Evolutionary conservation across 208 protist genomes (phyloP).

Genomic region (Acanthamoeba healyi): DNA sequence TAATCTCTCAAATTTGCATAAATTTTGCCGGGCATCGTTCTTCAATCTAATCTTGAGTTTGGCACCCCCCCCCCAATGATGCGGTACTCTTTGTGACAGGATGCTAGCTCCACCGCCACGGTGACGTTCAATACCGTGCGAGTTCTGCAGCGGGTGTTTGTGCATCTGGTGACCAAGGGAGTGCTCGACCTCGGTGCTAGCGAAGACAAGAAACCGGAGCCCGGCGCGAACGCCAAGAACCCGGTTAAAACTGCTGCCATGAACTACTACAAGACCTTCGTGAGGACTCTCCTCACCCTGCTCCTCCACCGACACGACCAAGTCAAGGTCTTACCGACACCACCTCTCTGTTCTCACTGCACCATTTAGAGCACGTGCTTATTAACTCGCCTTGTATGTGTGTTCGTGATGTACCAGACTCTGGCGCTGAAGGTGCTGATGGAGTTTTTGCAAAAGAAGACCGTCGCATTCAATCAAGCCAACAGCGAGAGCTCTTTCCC

Average conservation of each 20-base stretch:
- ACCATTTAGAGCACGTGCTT: background rate
- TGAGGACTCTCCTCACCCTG: background rate
- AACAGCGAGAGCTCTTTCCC: slow-evolving; percentile 13
- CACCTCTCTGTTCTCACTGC: background rate
- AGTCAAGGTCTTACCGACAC: slow-evolving; percentile 16
- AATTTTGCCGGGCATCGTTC: too few species aligned
- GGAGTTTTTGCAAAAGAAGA: slow-evolving; percentile 50
- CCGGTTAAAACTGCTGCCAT: background rate
- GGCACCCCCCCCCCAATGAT: too few species aligned
- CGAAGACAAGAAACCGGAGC: background rate
- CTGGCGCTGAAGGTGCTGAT: slow-evolving; percentile 46
- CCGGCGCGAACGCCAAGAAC: background rate
- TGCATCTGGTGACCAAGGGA: slow-evolving; percentile 13
- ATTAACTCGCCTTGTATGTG: background rate
- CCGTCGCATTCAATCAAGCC: background rate
- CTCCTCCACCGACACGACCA: slow-evolving; percentile 52
- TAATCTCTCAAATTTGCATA: too few species aligned
- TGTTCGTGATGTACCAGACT: background rate
- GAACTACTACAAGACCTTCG: background rate
- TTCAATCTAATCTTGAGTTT: too few species aligned
- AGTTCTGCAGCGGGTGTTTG: slow-evolving; percentile 54
- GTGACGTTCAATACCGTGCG: slow-evolving; percentile 34
- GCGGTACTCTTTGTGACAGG: too few species aligned
- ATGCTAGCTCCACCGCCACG: background rate
- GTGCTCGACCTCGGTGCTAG: background rate